Conservation (phyloP, 192 early-diverging fungal genomes). For the Entomortierella parvispora region DNA sequence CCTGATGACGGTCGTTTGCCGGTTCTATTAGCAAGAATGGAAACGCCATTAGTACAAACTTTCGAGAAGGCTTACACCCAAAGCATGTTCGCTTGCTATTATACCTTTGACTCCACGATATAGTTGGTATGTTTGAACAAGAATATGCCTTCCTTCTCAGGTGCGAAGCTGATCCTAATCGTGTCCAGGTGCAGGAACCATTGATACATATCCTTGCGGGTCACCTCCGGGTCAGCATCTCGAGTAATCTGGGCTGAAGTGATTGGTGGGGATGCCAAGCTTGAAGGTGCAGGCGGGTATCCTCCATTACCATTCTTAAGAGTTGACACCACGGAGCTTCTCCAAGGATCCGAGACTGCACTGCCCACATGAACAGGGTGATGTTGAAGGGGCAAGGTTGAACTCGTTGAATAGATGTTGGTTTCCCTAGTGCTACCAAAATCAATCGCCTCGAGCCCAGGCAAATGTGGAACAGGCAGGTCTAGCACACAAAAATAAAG, state of each 20-base stretch:
- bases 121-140: constrained; percentile 91
- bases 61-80: no score
- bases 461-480: constrained; percentile 68
- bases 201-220: constrained; percentile 52
- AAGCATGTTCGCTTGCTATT: no score
- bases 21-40: constrained; percentile 36
- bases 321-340: constrained; percentile 29
- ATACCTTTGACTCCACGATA: constrained; percentile 77
- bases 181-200: constrained; percentile 68
- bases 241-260: constrained; percentile 15
- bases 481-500: constrained; percentile 40
- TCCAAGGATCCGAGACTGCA: constrained; percentile 67
- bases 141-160: constrained; percentile 63
- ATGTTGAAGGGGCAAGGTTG: constrained; percentile 19
- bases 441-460: constrained; percentile 61
- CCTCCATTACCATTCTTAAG: constrained; percentile 24
- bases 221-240: constrained; percentile 22
- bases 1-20: constrained; percentile 69
- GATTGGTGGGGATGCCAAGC: constrained; percentile 46
- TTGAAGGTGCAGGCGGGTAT: constrained; percentile 42
- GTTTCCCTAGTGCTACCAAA: constrained; percentile 40
- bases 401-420: constrained; percentile 15
- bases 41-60: background rate
- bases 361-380: constrained; percentile 36
- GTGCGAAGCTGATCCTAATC: constrained; percentile 61